Conservation (phyloP, 805 yeast genomes). For the Cyberlindnera nakhonratchasimensis region DNA sequence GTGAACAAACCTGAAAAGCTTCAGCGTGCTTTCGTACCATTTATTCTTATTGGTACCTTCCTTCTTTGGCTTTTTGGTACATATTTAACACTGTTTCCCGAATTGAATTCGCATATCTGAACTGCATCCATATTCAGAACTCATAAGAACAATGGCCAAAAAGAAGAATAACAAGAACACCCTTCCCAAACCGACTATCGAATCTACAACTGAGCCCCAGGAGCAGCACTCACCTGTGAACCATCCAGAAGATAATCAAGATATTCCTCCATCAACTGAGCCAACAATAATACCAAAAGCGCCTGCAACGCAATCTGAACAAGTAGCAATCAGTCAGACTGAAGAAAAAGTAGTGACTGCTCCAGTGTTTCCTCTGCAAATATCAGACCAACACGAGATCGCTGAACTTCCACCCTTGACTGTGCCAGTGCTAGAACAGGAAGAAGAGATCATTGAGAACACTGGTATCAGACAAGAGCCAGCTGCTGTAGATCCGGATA, state of each 20-base stretch:
- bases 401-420: neutral
- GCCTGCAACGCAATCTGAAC: too few species aligned
- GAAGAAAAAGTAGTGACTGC: too few species aligned
- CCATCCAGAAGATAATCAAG: neutral
- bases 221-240: neutral
- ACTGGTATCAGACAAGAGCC: neutral
- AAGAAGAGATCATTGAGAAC: neutral
- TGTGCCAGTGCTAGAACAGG: neutral
- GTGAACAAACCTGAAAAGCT: too few species aligned
- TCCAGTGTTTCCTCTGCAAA: neutral
- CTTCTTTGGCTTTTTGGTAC: too few species aligned
- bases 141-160: constrained; percentile 14
- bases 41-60: too few species aligned
- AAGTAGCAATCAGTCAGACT: too few species aligned
- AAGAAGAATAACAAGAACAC: constrained; percentile 12
- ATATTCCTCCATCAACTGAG: too few species aligned
- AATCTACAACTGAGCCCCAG: neutral
- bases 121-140: too few species aligned
- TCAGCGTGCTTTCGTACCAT: too few species aligned
- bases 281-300: too few species aligned
- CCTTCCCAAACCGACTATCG: neutral
- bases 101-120: neutral
- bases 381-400: neutral
- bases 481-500: neutral
- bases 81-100: too few species aligned